Evolutionary conservation across 108 stramenopile species (phyloP), one percentile per base, ranked within the genome.

Genomic region (Conticribra weissflogii): DNA sequence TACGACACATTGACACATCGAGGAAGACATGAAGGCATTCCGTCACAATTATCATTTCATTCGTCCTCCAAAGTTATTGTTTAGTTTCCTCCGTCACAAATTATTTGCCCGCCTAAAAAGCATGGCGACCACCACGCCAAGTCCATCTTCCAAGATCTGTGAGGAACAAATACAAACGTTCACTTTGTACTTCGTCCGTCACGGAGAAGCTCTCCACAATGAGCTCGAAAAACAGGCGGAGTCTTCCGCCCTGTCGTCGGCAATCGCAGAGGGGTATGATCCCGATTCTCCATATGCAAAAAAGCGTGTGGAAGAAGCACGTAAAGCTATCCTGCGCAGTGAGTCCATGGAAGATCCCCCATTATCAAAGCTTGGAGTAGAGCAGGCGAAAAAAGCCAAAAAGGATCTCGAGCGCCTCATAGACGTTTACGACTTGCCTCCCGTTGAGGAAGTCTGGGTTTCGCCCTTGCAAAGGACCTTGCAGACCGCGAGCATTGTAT

Each of bases 391-490:
- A 22, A 34, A 68, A 41, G 70, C 66, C 0, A 58, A 72, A 15
- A 34, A 51, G 12, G 31, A 62, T 56, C 47, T 86, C 2, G 64
- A 68, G 24, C 36, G 49, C 1, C 22, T 86, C 2, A 79, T 84
- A 21, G 53, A 61, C 3, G 46, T 17, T 27, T 51, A 56, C 3
- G 31, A 59, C 3, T 28, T 83, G 7, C 84, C 81, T 25, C 57
- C 63, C 12, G 85, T 85, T 0, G 66, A 78, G 18, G 82, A 86
- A 68, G 84, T 82, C 15, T 72, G 86, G 63, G 78, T 82, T 15
- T 75, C 72, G 22, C 88, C 88, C 15, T 54, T 89, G 25, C 69
- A 80, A 24, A 65, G 88, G 22, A 75, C 81, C 9, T 58, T 89
- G 53, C 74, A 85, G 49, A 89, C 88, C 1, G 80, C 81, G n/a